Conservation (phyloP, 2,329 filamentous ascomycete genomes). For the Didymella segeticola region DNA sequence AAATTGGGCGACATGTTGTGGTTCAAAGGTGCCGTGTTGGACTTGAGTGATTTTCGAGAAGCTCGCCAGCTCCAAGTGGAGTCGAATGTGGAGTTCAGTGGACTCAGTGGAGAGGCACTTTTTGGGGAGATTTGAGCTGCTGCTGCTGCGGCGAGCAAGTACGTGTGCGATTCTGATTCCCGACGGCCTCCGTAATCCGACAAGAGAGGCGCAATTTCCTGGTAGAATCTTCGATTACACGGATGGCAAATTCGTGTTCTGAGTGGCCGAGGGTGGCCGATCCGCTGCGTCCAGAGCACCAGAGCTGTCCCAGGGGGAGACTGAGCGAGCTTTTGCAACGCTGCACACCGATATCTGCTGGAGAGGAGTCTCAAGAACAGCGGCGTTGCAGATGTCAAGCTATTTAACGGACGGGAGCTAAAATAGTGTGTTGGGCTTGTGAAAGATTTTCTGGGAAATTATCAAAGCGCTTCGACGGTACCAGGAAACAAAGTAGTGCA, state of each 20-base stretch:
- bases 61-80: slow-evolving; percentile 8
- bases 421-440: slow-evolving; percentile 37
- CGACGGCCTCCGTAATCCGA: slow-evolving; percentile 8
- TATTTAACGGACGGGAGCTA: slow-evolving; percentile 44
- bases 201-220: slow-evolving; percentile 18
- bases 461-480: slow-evolving; percentile 27
- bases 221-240: slow-evolving; percentile 20
- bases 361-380: slow-evolving; percentile 23
- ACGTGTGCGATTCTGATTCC: slow-evolving; percentile 19
- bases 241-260: slow-evolving; percentile 15
- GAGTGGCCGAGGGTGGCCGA: slow-evolving; percentile 30
- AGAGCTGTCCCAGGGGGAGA: slow-evolving; percentile 29
- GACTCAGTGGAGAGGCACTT: slow-evolving; percentile 12
- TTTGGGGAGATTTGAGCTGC: slow-evolving; percentile 5
- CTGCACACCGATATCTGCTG: slow-evolving; percentile 19
- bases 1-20: slow-evolving; percentile 58
- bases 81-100: slow-evolving; percentile 11
- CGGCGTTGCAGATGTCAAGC: slow-evolving; percentile 22
- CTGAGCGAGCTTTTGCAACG: slow-evolving; percentile 25
- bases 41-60: slow-evolving; percentile 4
- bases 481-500: slow-evolving; percentile 23
- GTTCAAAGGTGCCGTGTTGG: slow-evolving; percentile 2
- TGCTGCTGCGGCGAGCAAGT: slow-evolving; percentile 18
- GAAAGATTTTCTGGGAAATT: slow-evolving; percentile 39
- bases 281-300: slow-evolving; percentile 41